phyloP scores from a whole-genome alignment of 371 early-diverging fungal genomes.

The Rhizopus arrhizus region DNA sequence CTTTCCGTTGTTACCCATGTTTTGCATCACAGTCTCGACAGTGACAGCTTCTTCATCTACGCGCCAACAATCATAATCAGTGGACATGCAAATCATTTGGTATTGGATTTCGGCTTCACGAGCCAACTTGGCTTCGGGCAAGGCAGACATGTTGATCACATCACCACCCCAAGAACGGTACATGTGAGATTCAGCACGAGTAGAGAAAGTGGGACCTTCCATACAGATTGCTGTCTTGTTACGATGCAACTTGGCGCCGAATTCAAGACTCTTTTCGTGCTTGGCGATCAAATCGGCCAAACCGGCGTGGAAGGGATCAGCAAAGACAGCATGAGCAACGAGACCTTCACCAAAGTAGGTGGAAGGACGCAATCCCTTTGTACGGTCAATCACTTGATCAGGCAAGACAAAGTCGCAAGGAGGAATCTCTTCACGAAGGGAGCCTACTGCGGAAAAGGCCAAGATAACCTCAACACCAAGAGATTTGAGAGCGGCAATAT shows the following conservation, averaged over 20 bases:
- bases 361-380: constrained; percentile 84
- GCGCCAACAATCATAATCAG: constrained; percentile 98
- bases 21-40: constrained; percentile 90
- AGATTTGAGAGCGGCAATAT: constrained; percentile 95
- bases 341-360: constrained; percentile 93
- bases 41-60: constrained; percentile 88
- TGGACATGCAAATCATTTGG: constrained; percentile 98
- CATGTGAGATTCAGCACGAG: constrained; percentile 94
- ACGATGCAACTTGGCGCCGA: constrained; percentile 63
- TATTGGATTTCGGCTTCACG: constrained; percentile 97
- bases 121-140: constrained; percentile 96
- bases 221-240: constrained; percentile 92
- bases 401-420: constrained; percentile 95
- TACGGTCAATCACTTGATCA: constrained; percentile 93
- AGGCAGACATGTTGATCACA: constrained; percentile 95
- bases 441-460: constrained; percentile 94
- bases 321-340: constrained; percentile 89
- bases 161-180: constrained; percentile 92
- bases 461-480: constrained; percentile 91
- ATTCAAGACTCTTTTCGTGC: constrained; percentile 52
- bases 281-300: constrained; percentile 74
- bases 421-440: constrained; percentile 89
- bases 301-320: constrained; percentile 89
- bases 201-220: constrained; percentile 97
- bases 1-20: constrained; percentile 81